Base-by-base conservation (phyloP, 2,329 filamentous ascomycete species). In the Chrysoporthe austroafricana region DNA sequence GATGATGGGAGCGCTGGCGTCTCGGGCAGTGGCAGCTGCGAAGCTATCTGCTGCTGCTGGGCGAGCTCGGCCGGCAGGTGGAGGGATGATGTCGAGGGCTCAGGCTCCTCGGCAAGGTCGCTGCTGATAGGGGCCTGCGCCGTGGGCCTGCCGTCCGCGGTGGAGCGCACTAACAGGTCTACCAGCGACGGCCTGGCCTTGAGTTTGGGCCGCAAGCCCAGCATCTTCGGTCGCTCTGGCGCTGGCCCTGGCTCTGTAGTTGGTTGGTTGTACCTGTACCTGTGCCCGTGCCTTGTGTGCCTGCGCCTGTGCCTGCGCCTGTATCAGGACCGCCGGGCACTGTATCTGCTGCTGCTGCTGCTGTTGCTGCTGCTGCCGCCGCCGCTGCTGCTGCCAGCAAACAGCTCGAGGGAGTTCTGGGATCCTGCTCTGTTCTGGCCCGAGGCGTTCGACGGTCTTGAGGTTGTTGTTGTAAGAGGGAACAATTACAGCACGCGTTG, bases 141-240 rank as follows among this genome's bases (percentile, higher is more conserved):
- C 48, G 60, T 60, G 60, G 67, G 56, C 66, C n/a, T 68, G 66
- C 70, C 72, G 72, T 70, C 73, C 73, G 71, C 59, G 57, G 52
- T 74, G 72, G 78, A 74, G 69, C 79, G 78, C 71, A 83, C 77
- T 68, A 83, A 77, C 69, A 86, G 79, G 70, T 86, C 84, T 76
- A 86, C 80, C 72, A 86, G 77, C 70, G 84, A 86, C 73, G 82
- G 83, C 78, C 84, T 81, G 73, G 83, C 81, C 82, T 79, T 82
- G 72, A 86, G 78, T 69, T 78, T 79, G 64, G 82, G 82, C 67
- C 79, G 79, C 68, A 86, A 78, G 78, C 84, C 84, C 74, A 84
- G 77, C 70, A 86, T 86, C 72, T 39, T 60, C 11, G 36, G 34
- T 42, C 18, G 21, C 18, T 26, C 50, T 54, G 50, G 21, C 50